phyloP scores from a whole-genome alignment of 2,329 filamentous ascomycete species.

The Diaporthe caulivora region DNA sequence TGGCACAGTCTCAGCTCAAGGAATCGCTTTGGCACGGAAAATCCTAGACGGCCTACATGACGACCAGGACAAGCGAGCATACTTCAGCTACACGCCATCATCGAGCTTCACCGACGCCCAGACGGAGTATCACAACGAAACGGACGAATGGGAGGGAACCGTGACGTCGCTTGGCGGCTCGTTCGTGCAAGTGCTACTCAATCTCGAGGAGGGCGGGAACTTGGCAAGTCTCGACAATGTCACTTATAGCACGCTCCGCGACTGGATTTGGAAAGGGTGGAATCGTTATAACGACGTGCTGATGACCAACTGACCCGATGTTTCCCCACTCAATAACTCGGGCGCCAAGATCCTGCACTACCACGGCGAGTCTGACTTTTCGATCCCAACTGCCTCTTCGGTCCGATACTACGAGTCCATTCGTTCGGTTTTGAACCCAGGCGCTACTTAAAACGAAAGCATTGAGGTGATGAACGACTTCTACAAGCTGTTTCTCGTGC shows the following conservation, averaged over 20 bases:
- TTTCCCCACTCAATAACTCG: conserved; percentile 55
- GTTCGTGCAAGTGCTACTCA: conserved; percentile 25
- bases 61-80: conserved; percentile 50
- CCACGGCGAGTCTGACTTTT: conserved; percentile 64
- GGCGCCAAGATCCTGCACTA: conserved; percentile 65
- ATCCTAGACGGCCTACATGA: conserved; percentile 52
- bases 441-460: conserved; percentile 49
- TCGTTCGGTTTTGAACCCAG: conserved; percentile 56
- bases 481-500: conserved; percentile 55
- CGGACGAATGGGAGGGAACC: conserved; percentile 43
- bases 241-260: conserved; percentile 63
- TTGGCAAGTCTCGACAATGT: conserved; percentile 56
- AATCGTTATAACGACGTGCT: conserved; percentile 61
- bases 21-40: conserved; percentile 44
- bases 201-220: conserved; percentile 43
- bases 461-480: conserved; percentile 59
- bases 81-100: conserved; percentile 50
- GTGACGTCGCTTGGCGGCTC: conserved; percentile 29
- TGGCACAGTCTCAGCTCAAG: conserved; percentile 38
- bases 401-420: conserved; percentile 57
- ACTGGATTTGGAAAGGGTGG: conserved; percentile 63
- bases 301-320: conserved; percentile 57
- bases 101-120: conserved; percentile 49
- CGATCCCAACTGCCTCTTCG: conserved; percentile 60
- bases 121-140: conserved; percentile 47